Evolutionary conservation across 495 filamentous ascomycete species (phyloP).

Genomic region (Chaetomidium leptoderma): DNA sequence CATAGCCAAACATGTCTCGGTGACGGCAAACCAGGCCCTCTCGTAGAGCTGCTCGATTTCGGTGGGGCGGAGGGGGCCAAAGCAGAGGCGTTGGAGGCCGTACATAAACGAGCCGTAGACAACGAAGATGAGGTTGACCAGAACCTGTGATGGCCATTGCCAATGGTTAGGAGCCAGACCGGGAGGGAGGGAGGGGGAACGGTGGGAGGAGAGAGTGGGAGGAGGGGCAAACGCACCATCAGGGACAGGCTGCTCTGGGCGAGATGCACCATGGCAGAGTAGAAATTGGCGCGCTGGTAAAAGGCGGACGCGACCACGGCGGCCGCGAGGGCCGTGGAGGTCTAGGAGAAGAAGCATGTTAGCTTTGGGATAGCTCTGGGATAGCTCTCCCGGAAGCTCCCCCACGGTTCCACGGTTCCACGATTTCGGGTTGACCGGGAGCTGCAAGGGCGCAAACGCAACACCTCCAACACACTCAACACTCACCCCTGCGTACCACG

Average conservation of each 20-base stretch:
- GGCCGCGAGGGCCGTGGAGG: constrained; percentile 28
- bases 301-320: constrained; percentile 70
- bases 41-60: constrained; percentile 97
- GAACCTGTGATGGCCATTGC: constrained; percentile 52
- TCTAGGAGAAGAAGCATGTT: constrained; percentile 19
- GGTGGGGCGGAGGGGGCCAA: constrained; percentile 84
- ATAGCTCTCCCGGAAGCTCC: too few species aligned
- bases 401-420: too few species aligned
- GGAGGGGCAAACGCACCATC: constrained; percentile 60
- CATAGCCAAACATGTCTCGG: constrained; percentile 95
- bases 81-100: constrained; percentile 83
- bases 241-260: constrained; percentile 92
- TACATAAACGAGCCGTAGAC: constrained; percentile 71
- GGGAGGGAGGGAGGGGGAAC: not conserved
- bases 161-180: constrained; percentile 1
- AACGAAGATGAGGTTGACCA: constrained; percentile 82
- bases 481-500: constrained; percentile 56
- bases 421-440: not conserved
- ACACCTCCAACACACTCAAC: not conserved
- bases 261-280: constrained; percentile 92
- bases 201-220: constrained; percentile 7
- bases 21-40: constrained; percentile 94
- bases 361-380: constrained; percentile 3
- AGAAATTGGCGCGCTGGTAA: constrained; percentile 94
- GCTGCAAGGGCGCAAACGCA: not conserved